phyloP scores from a whole-genome alignment of 768 basidiomycete genomes.

The Hemileccinum rubropunctum region DNA sequence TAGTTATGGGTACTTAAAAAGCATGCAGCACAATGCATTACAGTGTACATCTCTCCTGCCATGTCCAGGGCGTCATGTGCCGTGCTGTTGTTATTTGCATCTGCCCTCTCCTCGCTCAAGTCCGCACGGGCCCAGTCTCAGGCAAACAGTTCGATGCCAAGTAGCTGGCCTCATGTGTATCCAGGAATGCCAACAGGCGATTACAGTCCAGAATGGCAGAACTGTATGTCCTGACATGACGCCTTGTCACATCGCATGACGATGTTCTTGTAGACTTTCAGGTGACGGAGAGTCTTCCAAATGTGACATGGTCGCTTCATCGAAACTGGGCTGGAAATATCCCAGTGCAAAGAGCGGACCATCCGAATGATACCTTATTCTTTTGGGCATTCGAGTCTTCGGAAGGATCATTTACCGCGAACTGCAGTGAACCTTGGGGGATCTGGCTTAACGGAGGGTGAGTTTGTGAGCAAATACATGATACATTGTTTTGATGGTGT shows the following conservation, averaged over 20 bases:
- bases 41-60: background rate
- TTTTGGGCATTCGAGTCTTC: constrained; percentile 61
- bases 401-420: constrained; percentile 50
- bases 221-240: constrained; percentile 39
- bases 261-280: constrained; percentile 45
- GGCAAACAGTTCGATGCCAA: background rate
- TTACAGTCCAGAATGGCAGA: constrained; percentile 60
- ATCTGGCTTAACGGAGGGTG: constrained; percentile 75
- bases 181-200: constrained; percentile 42
- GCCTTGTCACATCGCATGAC: background rate
- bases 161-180: constrained; percentile 37
- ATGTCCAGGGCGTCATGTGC: background rate
- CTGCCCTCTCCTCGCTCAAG: background rate
- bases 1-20: too few species aligned
- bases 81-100: background rate
- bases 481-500: background rate
- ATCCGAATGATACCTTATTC: constrained; percentile 65
- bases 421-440: constrained; percentile 53
- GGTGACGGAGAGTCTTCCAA: constrained; percentile 54
- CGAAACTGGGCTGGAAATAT: constrained; percentile 63
- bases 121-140: constrained; percentile 1
- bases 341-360: constrained; percentile 55
- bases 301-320: constrained; percentile 49
- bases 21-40: too few species aligned
- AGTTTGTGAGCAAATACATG: constrained; percentile 10